Evolutionary conservation across 495 filamentous ascomycete genomes (phyloP).

Genomic region (Aspergillus cavernicola): DNA sequence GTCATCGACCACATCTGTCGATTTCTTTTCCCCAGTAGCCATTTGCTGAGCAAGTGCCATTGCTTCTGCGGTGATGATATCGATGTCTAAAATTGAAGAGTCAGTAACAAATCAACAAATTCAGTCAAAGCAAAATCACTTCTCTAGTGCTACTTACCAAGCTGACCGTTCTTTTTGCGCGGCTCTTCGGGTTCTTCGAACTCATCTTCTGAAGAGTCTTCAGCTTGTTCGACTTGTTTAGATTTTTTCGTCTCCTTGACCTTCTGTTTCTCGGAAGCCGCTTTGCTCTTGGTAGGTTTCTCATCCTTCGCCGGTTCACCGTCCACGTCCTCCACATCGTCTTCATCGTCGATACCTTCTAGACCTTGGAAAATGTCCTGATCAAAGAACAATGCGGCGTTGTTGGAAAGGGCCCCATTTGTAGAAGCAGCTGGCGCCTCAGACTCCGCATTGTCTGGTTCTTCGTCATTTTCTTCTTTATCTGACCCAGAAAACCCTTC

Average conservation of each 20-base stretch:
- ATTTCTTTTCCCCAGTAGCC: constrained; percentile 77
- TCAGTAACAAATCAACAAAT: constrained; percentile 23
- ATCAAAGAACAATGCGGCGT: constrained; percentile 84
- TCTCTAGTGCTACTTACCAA: constrained; percentile 48
- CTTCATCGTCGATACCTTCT: constrained; percentile 44
- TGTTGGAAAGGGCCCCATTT: constrained; percentile 64
- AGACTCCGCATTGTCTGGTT: constrained; percentile 55
- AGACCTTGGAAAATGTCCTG: constrained; percentile 92
- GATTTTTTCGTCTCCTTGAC: constrained; percentile 53
- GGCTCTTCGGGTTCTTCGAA: constrained; percentile 67
- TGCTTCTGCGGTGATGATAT: constrained; percentile 97
- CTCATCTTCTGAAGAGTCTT: constrained; percentile 46
- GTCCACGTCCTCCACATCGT: constrained; percentile 20
- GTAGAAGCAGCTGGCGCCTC: constrained; percentile 38
- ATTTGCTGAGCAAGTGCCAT: constrained; percentile 97
- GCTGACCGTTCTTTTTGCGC: constrained; percentile 62
- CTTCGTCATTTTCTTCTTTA: constrained; percentile 50
- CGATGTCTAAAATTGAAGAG: constrained; percentile 64
- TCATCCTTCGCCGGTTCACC: constrained; percentile 1
- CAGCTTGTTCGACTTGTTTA: constrained; percentile 51
- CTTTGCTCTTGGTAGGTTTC: constrained; percentile 17
- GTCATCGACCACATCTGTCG: constrained; percentile 77
- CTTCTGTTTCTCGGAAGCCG: constrained; percentile 21
- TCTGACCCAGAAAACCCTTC: constrained; percentile 75
- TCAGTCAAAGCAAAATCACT: not conserved